These are phyloP conservation scores for Fusarium verrucosum DNA, from an alignment of 2,329 filamentous ascomycete species.

Conservation along the genomic window DNA sequence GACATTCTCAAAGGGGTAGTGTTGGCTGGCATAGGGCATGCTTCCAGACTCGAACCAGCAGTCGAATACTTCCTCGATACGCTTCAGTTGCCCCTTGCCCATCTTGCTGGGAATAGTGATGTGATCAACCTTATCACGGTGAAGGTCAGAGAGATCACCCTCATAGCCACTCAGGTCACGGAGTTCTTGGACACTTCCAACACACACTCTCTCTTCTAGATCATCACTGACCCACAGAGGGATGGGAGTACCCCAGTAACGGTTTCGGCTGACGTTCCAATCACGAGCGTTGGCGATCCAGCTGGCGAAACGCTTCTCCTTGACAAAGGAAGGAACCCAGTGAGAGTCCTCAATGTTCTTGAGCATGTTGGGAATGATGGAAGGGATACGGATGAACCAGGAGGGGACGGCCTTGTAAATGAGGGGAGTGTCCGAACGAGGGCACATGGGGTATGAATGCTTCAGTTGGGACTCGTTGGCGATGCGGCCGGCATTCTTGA, in stretches of 20 bases:
- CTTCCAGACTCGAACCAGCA: conserved; percentile 97
- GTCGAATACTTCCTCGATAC: conserved; percentile 91
- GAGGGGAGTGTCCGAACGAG: conserved; percentile 91
- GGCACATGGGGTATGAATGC: conserved; percentile 94
- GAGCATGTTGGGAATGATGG: conserved; percentile 88
- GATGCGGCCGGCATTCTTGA: conserved; percentile 79
- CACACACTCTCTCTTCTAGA: conserved; percentile 82
- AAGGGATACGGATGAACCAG: conserved; percentile 91
- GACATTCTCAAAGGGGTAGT: conserved; percentile 92
- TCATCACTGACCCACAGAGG: conserved; percentile 94
- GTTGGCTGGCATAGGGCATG: conserved; percentile 91
- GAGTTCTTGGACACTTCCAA: conserved; percentile 86
- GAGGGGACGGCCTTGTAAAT: conserved; percentile 93
- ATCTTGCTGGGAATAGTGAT: conserved; percentile 93
- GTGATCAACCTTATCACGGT: conserved; percentile 91
- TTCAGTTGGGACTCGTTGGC: conserved; percentile 87
- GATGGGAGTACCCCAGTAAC: conserved; percentile 95
- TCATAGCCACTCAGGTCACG: conserved; percentile 86
- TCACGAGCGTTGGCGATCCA: conserved; percentile 93
- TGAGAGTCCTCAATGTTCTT: conserved; percentile 87
- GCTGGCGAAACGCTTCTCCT: conserved; percentile 88
- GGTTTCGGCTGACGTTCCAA: conserved; percentile 94
- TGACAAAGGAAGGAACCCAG: conserved; percentile 91
- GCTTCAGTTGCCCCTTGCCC: conserved; percentile 83
- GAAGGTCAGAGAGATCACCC: conserved; percentile 84